A percentile compares a stretch with the other conserved stretches of the same genome.
Conservation (phyloP, 2,329 filamentous ascomycete genomes). For the Periconia sp. region DNA sequence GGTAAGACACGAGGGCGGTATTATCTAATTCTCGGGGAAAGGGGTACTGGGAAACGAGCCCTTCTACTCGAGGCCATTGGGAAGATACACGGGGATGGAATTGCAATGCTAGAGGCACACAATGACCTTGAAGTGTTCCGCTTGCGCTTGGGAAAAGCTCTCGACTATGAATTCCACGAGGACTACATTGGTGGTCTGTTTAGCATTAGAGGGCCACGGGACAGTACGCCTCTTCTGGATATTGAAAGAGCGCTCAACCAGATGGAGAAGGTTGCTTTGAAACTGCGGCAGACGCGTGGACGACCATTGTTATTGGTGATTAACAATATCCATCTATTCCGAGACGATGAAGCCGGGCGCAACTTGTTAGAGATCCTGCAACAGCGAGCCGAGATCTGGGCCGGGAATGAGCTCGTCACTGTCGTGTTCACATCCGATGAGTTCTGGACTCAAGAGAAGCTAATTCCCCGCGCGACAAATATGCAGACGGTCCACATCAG, state of each 20-base stretch:
- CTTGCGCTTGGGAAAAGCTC: constrained; percentile 84
- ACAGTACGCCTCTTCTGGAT: constrained; percentile 87
- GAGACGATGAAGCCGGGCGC: constrained; percentile 85
- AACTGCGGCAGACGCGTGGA: constrained; percentile 61
- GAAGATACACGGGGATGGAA: constrained; percentile 81
- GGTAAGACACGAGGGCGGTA: constrained; percentile 78
- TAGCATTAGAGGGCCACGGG: constrained; percentile 86
- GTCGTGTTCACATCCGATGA: constrained; percentile 95
- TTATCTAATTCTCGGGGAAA: constrained; percentile 87
- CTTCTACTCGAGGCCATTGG: constrained; percentile 95
- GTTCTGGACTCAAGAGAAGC: constrained; percentile 94
- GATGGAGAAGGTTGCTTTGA: constrained; percentile 88
- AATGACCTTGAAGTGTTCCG: constrained; percentile 93
- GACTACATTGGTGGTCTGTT: constrained; percentile 97
- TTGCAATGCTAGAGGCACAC: constrained; percentile 95
- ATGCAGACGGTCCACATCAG: constrained; percentile 87
- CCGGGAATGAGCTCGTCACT: constrained; percentile 83
- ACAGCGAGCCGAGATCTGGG: constrained; percentile 94
- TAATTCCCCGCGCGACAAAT: constrained; percentile 87
- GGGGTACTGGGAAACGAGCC: constrained; percentile 92
- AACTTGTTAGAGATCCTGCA: constrained; percentile 91
- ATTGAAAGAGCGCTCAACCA: constrained; percentile 97
- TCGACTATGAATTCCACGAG: constrained; percentile 96
- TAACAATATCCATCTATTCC: constrained; percentile 87
- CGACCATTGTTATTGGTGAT: constrained; percentile 84